Conservation (phyloP, 1,139 yeast genomes). For the Suhomyces choctaworum region DNA sequence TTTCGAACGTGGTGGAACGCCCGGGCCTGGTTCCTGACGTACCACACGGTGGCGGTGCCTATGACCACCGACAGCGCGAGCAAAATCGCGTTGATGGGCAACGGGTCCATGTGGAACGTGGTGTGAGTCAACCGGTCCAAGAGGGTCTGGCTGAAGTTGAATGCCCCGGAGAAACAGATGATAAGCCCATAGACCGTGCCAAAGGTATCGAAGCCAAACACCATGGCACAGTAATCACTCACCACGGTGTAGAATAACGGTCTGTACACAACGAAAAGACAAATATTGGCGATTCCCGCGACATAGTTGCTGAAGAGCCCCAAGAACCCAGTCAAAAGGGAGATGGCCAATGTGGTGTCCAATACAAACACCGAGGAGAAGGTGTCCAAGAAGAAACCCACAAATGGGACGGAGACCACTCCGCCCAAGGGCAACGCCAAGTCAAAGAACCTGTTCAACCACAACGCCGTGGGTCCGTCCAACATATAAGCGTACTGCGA, state of each 20-base stretch:
- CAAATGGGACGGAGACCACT: slow-evolving; percentile 42
- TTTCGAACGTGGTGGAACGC: background rate
- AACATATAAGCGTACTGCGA: slow-evolving; percentile 47
- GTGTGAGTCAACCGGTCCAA: slow-evolving; percentile 44
- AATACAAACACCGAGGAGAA: slow-evolving; percentile 39
- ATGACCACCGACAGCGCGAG: slow-evolving; percentile 29
- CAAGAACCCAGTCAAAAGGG: slow-evolving; percentile 38
- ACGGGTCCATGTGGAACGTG: slow-evolving; percentile 42
- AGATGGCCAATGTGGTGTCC: slow-evolving; percentile 29
- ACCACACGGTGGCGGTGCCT: slow-evolving; percentile 32
- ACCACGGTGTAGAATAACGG: slow-evolving; percentile 49
- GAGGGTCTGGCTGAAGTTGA: slow-evolving; percentile 39
- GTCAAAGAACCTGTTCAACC: slow-evolving; percentile 40
- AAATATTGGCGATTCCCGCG: slow-evolving; percentile 36
- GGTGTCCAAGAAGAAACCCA: slow-evolving; percentile 42
- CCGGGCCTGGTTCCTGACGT: slow-evolving; percentile 33
- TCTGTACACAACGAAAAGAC: slow-evolving; percentile 43
- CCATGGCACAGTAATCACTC: slow-evolving; percentile 49
- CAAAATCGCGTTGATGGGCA: slow-evolving; percentile 38
- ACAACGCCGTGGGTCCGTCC: slow-evolving; percentile 29
- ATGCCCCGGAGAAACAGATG: slow-evolving; percentile 41
- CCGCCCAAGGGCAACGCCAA: slow-evolving; percentile 51
- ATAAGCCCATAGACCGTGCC: slow-evolving; percentile 51
- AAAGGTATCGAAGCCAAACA: slow-evolving; percentile 50
- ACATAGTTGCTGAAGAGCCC: slow-evolving; percentile 35